Conservation (phyloP, 257 asterid species). For the Solanum tarapatanum region DNA sequence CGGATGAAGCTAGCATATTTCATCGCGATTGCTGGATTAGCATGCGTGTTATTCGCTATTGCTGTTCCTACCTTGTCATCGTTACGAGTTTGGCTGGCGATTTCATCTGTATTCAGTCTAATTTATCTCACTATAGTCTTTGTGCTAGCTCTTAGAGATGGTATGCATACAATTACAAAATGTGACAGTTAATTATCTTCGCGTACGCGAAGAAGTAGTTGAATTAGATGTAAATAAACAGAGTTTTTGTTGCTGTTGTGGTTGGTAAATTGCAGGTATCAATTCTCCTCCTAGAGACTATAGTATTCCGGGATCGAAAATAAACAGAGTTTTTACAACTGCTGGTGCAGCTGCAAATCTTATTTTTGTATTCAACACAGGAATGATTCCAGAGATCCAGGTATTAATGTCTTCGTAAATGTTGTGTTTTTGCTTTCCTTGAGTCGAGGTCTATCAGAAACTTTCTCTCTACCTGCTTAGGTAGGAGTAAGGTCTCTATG, state of each 20-base stretch:
- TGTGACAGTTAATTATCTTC: neutral
- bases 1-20: slow-evolving; percentile 66
- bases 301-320: slow-evolving; percentile 41
- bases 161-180: slow-evolving; percentile 26
- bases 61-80: slow-evolving; percentile 81
- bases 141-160: slow-evolving; percentile 66
- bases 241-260: neutral
- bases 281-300: slow-evolving; percentile 52
- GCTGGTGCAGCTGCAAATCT: slow-evolving; percentile 81
- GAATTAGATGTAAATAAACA: neutral
- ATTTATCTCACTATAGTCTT: slow-evolving; percentile 53
- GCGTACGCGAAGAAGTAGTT: neutral
- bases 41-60: slow-evolving; percentile 69
- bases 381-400: slow-evolving; percentile 99
- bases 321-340: slow-evolving; percentile 48
- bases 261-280: slow-evolving; percentile 17
- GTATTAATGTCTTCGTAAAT: slow-evolving; percentile 12
- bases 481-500: neutral
- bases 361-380: slow-evolving; percentile 86
- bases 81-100: slow-evolving; percentile 57
- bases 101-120: slow-evolving; percentile 65
- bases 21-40: slow-evolving; percentile 62
- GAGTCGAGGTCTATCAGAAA: neutral
- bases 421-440: neutral
- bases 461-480: neutral